A percentile compares a stretch with the other conserved stretches of the same genome.
These are phyloP conservation scores for Fusarium pilosicola DNA, from an alignment of 2,329 filamentous ascomycete genomes.

Conservation along the genomic window DNA sequence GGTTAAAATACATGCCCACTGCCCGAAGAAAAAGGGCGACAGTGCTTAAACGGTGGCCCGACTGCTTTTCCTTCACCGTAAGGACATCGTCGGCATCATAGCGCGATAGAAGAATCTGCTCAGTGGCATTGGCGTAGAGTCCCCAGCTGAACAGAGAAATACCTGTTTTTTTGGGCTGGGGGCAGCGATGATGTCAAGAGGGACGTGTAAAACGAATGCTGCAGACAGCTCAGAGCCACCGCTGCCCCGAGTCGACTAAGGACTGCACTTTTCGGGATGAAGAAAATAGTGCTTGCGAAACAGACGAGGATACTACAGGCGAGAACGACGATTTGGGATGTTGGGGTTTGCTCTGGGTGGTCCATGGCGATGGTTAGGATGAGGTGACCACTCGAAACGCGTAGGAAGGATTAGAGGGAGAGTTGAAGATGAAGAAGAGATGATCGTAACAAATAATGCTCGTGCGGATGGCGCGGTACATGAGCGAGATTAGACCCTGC, in stretches of 20 bases:
- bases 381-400: neutral
- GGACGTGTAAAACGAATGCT: neutral
- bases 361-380: neutral
- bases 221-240: neutral
- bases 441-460: neutral
- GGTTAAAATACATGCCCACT: neutral
- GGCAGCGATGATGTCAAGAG: neutral
- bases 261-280: neutral
- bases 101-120: neutral
- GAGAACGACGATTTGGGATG: neutral
- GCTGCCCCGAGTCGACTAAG: neutral
- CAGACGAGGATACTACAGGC: accelerated
- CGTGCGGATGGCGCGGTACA: neutral
- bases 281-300: neutral
- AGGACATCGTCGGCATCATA: neutral
- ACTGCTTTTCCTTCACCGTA: accelerated
- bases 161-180: neutral
- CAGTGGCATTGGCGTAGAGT: neutral
- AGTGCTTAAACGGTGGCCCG: accelerated
- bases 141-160: slow-evolving; percentile 1
- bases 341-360: too few relatives aligned
- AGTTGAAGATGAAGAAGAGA: neutral
- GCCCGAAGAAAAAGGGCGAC: neutral
- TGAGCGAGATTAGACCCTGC: neutral
- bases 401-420: neutral